Base-by-base conservation (phyloP, 768 basidiomycete species). In the Pisolithus microcarpus region DNA sequence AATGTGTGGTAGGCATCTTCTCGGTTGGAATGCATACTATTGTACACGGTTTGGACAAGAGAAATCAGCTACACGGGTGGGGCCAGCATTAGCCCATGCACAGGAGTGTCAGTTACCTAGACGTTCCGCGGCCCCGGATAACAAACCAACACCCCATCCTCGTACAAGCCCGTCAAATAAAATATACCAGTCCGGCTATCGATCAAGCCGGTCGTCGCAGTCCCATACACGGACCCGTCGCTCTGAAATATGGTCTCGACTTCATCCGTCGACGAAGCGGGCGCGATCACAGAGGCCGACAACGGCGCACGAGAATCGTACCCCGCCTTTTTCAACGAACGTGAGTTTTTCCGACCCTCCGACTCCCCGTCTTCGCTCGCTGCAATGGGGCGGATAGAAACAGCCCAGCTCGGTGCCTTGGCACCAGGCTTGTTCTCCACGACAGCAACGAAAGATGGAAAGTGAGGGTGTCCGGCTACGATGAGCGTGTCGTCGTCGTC, bases 221-320 rank as follows among this genome's bases (percentile, higher is more conserved):
- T 67, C 13, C 75, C 72, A 57, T 84, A 84, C 5, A 75, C 75
- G 4, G 73, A 70, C n/a, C 86, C 85, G 53, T 81, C 72, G 56
- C 86, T 87, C 67, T 85, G 85, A 68, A 85, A 87, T n/a, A 88
- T 55, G 0, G 86, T 85, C 58, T 75, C 71, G 28, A 86, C 49
- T 34, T 72, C 70, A 57, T 75, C 69, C 2, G 67, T 68, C 9
- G 53, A 55, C 24, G 68, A 61, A 13, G 61, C 57, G 0, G 72
- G 61, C 0, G 75, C 72, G 43, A 76, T 73, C 43, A 59, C 61
- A 50, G 62, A 71, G 36, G 72, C 73, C 0, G 83, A 73, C 37
- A 78, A 60, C 0, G 81, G 80, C 4, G 79, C 79, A 7, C 68
- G 63, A 4, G 45, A 28, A 50, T 82, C 79, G 46, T 71, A 77